A percentile compares a stretch with the other conserved stretches of the same genome.
These are phyloP conservation scores for Mastigamoeba balamuthi DNA, from an alignment of 78 protist genomes.

Conservation along the genomic window DNA sequence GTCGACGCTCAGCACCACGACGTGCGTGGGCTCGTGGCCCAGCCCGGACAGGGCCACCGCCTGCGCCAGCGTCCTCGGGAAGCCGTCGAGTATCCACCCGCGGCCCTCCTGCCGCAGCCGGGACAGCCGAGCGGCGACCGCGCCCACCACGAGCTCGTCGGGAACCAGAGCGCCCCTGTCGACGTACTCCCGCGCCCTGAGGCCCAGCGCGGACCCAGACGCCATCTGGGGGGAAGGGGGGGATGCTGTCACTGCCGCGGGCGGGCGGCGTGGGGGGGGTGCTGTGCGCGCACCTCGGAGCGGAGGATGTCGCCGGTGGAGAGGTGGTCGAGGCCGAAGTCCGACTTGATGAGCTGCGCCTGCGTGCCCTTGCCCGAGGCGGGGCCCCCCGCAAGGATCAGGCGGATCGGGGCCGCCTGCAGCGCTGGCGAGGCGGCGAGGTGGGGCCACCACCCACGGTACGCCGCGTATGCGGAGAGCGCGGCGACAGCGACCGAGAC, in stretches of 20 bases:
- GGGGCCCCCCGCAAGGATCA: too few relatives aligned
- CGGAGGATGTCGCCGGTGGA: neutral
- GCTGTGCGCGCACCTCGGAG: too few relatives aligned
- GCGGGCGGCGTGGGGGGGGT: too few relatives aligned
- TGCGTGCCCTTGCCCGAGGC: neutral
- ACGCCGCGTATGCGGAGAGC: too few relatives aligned
- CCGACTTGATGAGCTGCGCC: neutral
- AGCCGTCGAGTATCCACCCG: constrained; percentile 65
- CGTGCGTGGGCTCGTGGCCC: neutral
- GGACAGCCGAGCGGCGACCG: neutral
- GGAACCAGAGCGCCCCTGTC: constrained; percentile 12
- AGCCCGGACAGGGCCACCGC: constrained; percentile 12
- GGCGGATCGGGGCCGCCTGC: too few relatives aligned
- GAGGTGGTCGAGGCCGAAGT: neutral
- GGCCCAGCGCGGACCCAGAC: neutral
- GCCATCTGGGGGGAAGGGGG: too few relatives aligned
- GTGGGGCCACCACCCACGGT: too few relatives aligned
- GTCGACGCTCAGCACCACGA: neutral
- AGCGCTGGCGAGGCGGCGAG: too few relatives aligned
- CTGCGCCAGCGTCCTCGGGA: constrained; percentile 66
- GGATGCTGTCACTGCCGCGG: too few relatives aligned
- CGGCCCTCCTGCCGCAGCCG: neutral
- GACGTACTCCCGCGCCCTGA: neutral
- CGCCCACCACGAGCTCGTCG: constrained; percentile 2
- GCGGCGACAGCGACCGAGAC: too few relatives aligned